Conservation (phyloP, 2,329 filamentous ascomycete species). For the Xylariaceae sp. region DNA sequence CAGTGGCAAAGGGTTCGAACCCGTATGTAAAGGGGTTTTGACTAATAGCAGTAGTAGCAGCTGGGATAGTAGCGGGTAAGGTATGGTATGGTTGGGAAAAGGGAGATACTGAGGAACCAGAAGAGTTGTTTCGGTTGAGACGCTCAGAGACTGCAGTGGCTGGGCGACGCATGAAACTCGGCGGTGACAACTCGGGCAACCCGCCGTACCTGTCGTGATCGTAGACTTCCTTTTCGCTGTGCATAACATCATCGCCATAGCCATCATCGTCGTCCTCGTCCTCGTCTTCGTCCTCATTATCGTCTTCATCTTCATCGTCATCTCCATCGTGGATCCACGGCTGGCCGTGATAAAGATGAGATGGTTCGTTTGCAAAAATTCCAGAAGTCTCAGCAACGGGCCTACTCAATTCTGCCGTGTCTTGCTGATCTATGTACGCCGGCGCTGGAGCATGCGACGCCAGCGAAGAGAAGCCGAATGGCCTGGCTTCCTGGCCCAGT, state of each 20-base stretch:
- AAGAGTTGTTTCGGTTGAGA: slow-evolving; percentile 13
- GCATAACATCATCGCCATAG: neutral
- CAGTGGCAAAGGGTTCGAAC: slow-evolving; percentile 3
- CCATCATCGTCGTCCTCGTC: neutral
- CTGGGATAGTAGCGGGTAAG: neutral
- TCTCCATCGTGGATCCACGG: slow-evolving; percentile 16
- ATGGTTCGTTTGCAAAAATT: slow-evolving; percentile 27
- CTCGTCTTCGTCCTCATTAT: neutral
- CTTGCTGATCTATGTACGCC: slow-evolving; percentile 8
- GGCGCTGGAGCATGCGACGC: slow-evolving; percentile 21
- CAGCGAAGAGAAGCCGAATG: slow-evolving; percentile 14
- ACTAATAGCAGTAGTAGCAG: neutral
- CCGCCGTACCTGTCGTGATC: slow-evolving; percentile 2
- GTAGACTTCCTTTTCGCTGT: neutral
- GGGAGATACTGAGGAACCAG: slow-evolving; percentile 7
- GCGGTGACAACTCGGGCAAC: slow-evolving; percentile 10
- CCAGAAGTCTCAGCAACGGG: slow-evolving; percentile 30
- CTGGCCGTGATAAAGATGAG: slow-evolving; percentile 34
- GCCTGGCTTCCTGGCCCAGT: slow-evolving; percentile 8
- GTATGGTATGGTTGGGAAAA: slow-evolving; percentile 29
- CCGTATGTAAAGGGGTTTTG: slow-evolving; percentile 21
- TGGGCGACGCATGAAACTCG: slow-evolving; percentile 13
- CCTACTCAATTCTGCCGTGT: slow-evolving; percentile 22
- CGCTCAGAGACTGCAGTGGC: neutral
- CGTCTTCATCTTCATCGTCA: neutral